phyloP scores from a whole-genome alignment of 140 eudicot species.

The Cichorium intybus region DNA sequence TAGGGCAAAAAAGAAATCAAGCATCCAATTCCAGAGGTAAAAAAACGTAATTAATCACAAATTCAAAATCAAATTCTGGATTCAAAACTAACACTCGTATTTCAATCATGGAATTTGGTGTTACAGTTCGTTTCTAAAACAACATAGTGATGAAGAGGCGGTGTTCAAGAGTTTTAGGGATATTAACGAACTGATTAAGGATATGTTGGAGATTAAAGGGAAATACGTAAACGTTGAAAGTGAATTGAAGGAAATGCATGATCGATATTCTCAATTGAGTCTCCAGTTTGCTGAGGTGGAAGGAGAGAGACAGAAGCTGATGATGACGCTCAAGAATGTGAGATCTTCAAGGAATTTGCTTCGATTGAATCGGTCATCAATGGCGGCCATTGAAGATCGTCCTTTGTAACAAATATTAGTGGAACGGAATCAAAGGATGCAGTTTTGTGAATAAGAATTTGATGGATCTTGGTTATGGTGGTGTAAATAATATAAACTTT shows the following conservation, averaged over 20 bases:
- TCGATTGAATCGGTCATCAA: slow-evolving; percentile 44
- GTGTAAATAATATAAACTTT: slow-evolving; percentile 32
- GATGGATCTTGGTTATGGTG: slow-evolving; percentile 9
- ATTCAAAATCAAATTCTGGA: not conserved
- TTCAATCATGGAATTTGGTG: not conserved
- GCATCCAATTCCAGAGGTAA: slow-evolving; percentile 87
- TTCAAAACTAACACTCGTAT: not conserved
- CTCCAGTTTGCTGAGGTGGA: slow-evolving; percentile 97
- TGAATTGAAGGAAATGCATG: slow-evolving; percentile 88
- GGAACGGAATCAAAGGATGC: not conserved
- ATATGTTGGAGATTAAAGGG: slow-evolving; percentile 83
- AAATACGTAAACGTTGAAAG: slow-evolving; percentile 55
- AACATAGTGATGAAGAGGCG: slow-evolving; percentile 84
- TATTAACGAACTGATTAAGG: slow-evolving; percentile 81
- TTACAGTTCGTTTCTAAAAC: slow-evolving; percentile 82
- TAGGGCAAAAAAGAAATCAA: slow-evolving; percentile 66
- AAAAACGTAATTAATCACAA: not conserved
- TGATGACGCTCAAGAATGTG: slow-evolving; percentile 80
- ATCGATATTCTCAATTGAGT: slow-evolving; percentile 88
- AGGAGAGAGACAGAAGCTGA: slow-evolving; percentile 93
- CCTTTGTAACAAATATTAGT: slow-evolving; percentile 21
- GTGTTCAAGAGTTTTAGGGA: slow-evolving; percentile 84
- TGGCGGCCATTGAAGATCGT: slow-evolving; percentile 39
- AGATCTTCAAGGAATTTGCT: slow-evolving; percentile 51
- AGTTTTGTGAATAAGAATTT: slow-evolving; percentile 31